Conservation (phyloP, 306 rosid species). For the Ormosia emarginata region DNA sequence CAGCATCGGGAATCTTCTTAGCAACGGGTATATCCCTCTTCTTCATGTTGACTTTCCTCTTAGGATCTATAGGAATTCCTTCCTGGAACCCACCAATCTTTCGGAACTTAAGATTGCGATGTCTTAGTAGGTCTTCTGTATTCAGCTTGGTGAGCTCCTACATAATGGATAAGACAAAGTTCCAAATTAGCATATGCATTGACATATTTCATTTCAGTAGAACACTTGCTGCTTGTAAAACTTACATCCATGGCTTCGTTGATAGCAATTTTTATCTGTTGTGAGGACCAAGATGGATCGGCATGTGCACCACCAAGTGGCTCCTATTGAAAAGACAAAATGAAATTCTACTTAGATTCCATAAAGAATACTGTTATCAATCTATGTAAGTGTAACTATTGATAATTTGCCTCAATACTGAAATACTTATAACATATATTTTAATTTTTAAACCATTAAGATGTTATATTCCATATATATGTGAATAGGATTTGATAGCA, state of each 20-base stretch:
- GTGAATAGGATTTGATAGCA: background rate
- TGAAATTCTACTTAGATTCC: conserved; percentile 14
- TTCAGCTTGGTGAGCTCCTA: conserved; percentile 75
- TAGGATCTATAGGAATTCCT: conserved; percentile 71
- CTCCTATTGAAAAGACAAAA: conserved; percentile 53
- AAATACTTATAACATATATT: background rate
- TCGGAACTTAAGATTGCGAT: conserved; percentile 78
- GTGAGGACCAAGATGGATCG: conserved; percentile 79
- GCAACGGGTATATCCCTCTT: conserved; percentile 48
- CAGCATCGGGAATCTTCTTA: conserved; percentile 35
- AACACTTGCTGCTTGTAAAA: conserved; percentile 17
- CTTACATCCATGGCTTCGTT: conserved; percentile 82
- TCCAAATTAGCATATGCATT: conserved; percentile 13
- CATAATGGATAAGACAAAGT: conserved; percentile 19
- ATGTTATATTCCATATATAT: background rate
- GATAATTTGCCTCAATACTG: background rate
- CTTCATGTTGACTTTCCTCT: conserved; percentile 63
- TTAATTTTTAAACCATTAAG: background rate
- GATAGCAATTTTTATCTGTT: conserved; percentile 75
- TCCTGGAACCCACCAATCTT: conserved; percentile 79
- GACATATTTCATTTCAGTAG: conserved; percentile 10
- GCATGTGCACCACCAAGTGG: conserved; percentile 96
- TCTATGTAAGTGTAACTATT: background rate
- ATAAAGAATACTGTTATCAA: background rate
- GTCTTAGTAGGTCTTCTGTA: conserved; percentile 55